Evolutionary conservation across 257 asterid species (phyloP).

Genomic region (Solanum pinnatisectum): DNA sequence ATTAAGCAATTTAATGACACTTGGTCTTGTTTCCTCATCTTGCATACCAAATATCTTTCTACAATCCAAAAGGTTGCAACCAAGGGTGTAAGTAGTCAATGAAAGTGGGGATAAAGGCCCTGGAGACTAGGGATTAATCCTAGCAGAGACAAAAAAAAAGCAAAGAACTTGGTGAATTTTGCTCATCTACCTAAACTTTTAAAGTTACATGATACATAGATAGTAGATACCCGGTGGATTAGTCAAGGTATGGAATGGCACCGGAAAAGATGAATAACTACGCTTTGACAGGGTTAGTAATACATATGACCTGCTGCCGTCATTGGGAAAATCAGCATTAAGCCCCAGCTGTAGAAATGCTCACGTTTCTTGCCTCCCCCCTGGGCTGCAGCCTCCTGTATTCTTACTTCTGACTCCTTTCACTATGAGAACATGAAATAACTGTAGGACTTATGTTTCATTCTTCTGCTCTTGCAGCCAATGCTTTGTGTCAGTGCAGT

Average conservation of each 20-base stretch:
- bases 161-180: not conserved
- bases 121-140: not conserved
- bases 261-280: not conserved
- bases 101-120: not conserved
- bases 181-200: not conserved
- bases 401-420: not conserved
- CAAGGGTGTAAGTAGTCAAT: not conserved
- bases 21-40: not conserved
- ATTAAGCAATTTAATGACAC: not conserved
- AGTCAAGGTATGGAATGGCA: not conserved
- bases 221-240: not conserved
- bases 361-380: not conserved
- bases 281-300: not conserved
- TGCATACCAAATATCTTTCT: not conserved
- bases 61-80: not conserved
- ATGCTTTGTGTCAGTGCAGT: slow-evolving; percentile 98
- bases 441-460: slow-evolving; percentile 3
- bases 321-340: not conserved
- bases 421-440: not conserved
- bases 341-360: not conserved
- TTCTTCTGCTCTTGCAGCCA: slow-evolving; percentile 59
- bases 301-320: not conserved
- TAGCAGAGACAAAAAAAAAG: not conserved
- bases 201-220: not conserved
- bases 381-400: not conserved